Evolutionary conservation across 2,329 filamentous ascomycete species (phyloP), one percentile per base, ranked within the genome.

Genomic region (Zarea fungicola): DNA sequence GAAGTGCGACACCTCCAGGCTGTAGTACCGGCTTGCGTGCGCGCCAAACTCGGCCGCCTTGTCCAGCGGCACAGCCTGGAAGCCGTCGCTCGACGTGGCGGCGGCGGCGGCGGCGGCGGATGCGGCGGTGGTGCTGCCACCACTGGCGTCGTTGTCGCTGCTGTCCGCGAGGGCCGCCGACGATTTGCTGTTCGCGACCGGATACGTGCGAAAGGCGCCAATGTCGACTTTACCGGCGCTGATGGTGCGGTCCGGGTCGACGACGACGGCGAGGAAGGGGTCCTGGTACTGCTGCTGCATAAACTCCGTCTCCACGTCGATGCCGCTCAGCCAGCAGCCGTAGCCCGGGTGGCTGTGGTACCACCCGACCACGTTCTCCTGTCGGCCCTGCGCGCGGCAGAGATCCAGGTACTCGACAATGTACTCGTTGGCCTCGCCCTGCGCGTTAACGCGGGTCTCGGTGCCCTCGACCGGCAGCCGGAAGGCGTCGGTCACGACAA

Each of bases 271-370:
- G 44, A 96, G 81, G 68, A 96, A 97, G 2, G 93, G 93, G 60
- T 96, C 93, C 50, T 84, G 82, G 67, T 84, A 92, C 55, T 77
- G 73, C 70, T 99, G 93, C 69, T 96, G 90, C 61, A 85, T 83
- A 56, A 80, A 77, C 67, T 99, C 87, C 3, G 93, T 99, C 48
- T 78, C 78, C 45, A 99, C 93, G 65, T 99, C 93, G 67, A 99
- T 97, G 50, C 93, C 93, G 31, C 85, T 91, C 22, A 99, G 78
- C 93, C 93, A 99, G 75, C 93, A 99, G 37, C 93, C 93, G 66
- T 99, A 99, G 22, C 93, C 93, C 0, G 93, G 93, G 65, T 99
- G 93, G 58, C 85, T 92, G 70, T 99, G 93, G 68, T 99, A 99
- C 93, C 93, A 99, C 16, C 93, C 93, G 14, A 99, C 87, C 0